Conservation (phyloP, 495 filamentous ascomycete species). For the Tuber indicum region DNA sequence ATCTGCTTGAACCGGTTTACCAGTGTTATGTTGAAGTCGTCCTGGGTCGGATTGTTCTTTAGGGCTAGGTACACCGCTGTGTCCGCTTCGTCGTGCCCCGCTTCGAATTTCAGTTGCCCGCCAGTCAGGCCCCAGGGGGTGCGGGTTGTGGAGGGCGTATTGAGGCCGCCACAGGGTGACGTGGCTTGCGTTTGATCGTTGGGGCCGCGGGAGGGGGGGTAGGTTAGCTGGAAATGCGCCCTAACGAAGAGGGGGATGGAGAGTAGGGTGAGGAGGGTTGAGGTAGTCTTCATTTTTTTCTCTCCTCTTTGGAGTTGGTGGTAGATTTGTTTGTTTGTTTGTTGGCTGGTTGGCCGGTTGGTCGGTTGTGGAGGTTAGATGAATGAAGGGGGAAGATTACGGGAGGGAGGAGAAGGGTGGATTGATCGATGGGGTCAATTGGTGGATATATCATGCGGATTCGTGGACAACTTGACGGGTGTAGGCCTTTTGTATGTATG, state of each 20-base stretch:
- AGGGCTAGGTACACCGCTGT: slow-evolving; percentile 54
- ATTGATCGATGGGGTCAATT: background rate
- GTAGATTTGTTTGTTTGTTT: background rate
- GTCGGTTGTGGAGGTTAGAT: background rate
- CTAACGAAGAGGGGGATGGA: slow-evolving; percentile 45
- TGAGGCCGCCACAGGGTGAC: slow-evolving; percentile 54
- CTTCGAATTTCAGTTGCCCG: slow-evolving; percentile 50
- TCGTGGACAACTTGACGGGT: background rate
- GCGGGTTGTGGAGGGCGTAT: slow-evolving; percentile 49
- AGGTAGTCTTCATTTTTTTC: slow-evolving; percentile 21
- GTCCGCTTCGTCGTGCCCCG: slow-evolving; percentile 53
- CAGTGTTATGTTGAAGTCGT: slow-evolving; percentile 54
- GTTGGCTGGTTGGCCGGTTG: background rate
- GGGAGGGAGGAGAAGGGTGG: background rate
- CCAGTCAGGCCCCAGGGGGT: slow-evolving; percentile 49
- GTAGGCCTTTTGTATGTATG: background rate
- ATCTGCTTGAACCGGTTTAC: slow-evolving; percentile 48
- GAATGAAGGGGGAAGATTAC: background rate
- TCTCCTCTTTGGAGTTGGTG: background rate
- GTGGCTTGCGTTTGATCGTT: slow-evolving; percentile 48
- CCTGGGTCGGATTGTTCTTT: slow-evolving; percentile 48
- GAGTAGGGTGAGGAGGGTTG: slow-evolving; percentile 20
- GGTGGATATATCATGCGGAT: background rate
- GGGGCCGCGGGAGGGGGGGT: slow-evolving; percentile 53
- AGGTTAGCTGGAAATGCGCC: slow-evolving; percentile 59